Base-by-base conservation (phyloP, 176 grass and related monocot species). In the Ananas comosus region DNA sequence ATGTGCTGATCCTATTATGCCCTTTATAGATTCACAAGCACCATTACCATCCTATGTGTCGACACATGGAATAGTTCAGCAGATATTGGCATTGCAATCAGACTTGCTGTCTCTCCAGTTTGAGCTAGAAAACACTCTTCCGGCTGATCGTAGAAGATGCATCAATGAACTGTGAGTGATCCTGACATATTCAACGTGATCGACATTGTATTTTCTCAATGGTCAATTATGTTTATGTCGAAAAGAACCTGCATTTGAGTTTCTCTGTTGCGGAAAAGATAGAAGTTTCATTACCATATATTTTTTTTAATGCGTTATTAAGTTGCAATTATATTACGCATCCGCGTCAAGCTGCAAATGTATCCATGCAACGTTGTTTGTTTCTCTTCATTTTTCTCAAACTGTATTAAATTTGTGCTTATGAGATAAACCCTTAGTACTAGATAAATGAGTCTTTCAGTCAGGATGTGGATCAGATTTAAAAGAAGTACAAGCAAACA, bases 111-210 rank as follows among this genome's bases (percentile, higher is more conserved):
- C 89, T 78, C 94, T 93, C 79, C 94, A 91, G 63, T 92, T 84
- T 72, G 89, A 99, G 78, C 89, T 99, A 70, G 94, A 93, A 86
- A 99, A 80, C 68, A 81, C 84, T 28, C 87, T 93, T 73, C 89
- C 89, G 57, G 85, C 80, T 83, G 89, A 99, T 49, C 64, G 87
- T 28, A 93, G 86, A 88, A 85, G 82, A 93, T 99, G 86, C 48
- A 99, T 99, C 64, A 93, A 93, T 88, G 87, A 99, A 63, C 63
- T 99, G 89, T 93, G 86, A 86, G 94, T 90, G 50, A 53, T 57
- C 64, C 25, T 71, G 68, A n/a, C 13, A 48, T 52, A 17, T 52
- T 71, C 53, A 25, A 1, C 52, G 57, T 23, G 69, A 64, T 80
- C 63, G 18, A 51, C 6, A 28, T 22, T 16, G 28, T 67, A 0